Percentiles rank a stretch among this genome's conserved stretches.
These are phyloP conservation scores for Pisolithus thermaeus DNA, from an alignment of 1,284 basidiomycete species.

Conservation along the genomic window DNA sequence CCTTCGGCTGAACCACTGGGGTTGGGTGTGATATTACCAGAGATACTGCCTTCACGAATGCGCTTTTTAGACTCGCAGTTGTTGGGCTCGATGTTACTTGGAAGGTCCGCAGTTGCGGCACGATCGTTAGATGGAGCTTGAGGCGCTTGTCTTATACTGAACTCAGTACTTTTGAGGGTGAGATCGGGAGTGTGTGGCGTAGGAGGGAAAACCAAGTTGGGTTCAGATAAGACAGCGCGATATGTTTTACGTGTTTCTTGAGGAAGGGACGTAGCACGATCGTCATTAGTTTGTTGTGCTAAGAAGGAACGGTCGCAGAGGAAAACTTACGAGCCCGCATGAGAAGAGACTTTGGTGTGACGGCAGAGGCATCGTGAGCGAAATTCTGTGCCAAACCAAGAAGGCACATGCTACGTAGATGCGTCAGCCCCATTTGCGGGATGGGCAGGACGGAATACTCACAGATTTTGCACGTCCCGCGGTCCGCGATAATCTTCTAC, in stretches of 20 bases:
- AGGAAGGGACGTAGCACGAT: background rate
- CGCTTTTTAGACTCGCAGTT: constrained; percentile 16
- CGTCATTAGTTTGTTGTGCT: background rate
- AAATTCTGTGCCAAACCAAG: constrained; percentile 62
- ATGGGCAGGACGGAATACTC: constrained; percentile 19
- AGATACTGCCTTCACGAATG: constrained; percentile 8
- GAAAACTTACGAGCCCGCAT: constrained; percentile 64
- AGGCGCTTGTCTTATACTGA: background rate
- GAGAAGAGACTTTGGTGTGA: constrained; percentile 58
- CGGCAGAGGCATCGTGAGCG: constrained; percentile 57
- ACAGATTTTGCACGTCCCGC: constrained; percentile 72
- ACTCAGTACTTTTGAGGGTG: background rate
- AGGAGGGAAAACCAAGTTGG: constrained; percentile 41
- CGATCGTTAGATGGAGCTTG: background rate
- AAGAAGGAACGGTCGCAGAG: background rate
- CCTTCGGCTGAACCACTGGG: background rate
- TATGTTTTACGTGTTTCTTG: constrained; percentile 55
- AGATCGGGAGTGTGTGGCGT: background rate
- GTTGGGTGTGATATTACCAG: background rate
- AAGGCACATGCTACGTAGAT: constrained; percentile 47
- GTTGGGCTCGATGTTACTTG: background rate
- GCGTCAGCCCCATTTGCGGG: background rate
- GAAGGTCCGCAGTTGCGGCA: background rate
- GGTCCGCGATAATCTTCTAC: constrained; percentile 62
- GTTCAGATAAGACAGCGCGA: constrained; percentile 68